Evolutionary conservation across 352 stramenopile species (phyloP), one percentile per base, ranked within the genome.

Genomic region (Globisporangium recalcitrans): DNA sequence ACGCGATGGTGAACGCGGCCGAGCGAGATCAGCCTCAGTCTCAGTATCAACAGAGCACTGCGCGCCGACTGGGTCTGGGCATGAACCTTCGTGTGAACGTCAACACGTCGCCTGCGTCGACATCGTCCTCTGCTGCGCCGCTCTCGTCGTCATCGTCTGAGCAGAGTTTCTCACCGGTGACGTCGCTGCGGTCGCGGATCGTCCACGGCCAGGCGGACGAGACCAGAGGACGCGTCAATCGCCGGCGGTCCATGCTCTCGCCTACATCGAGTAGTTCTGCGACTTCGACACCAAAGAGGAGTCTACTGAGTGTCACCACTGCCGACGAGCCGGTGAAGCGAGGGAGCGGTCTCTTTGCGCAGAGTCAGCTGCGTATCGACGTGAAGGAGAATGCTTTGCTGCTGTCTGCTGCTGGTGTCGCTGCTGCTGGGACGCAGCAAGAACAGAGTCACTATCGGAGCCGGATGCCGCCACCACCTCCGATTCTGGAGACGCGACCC

Each of bases 61-160:
- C 77, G 48, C 64, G 68, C 2, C 76, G 73, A 2, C 70, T 54
- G 26, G 48, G 73, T 2, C 70, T 54, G 16, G 48, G 48, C 21
- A 53, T 87, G n/a, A 75, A 88, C 49, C 65, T 90, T 4, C 73
- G 75, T 13, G 77, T 88, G 13, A 77, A 87, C 47, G 81, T 88
- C 7, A 71, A 81, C 49, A 55, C 65, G 27, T 65, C 68, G 16
- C 63, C 65, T 4, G 59, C 64, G 4, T 32, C 64, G 1, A 16
- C 38, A 31, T 19, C 32, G 14, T 27, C 24, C 7, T 24, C 48
- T 9, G 24, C 48, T 11, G 48, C 48, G 16, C 48, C 48, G 1
- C 26, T 54, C 7, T 54, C 48, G 3, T 54, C 48, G 7, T 54
- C 48, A 4, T 44, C 63, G 2, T 55, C 69, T 26, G 60, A 75